Evolutionary conservation across 2,329 filamentous ascomycete genomes (phyloP).

Genomic region (Talaromyces sp.): DNA sequence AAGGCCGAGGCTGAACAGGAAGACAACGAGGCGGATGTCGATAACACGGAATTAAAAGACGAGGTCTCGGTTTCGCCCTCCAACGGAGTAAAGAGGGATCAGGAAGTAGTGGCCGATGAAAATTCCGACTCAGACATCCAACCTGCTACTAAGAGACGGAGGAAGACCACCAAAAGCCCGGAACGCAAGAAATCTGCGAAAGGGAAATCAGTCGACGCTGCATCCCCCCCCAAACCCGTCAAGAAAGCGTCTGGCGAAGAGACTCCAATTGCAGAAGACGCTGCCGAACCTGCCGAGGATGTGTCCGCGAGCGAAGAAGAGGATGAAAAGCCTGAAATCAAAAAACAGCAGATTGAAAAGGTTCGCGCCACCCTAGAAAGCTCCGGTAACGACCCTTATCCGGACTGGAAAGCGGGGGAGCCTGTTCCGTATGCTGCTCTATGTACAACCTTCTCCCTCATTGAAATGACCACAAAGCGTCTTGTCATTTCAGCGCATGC

Average conservation of each 20-base stretch:
- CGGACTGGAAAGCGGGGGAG: slow-evolving; percentile 85
- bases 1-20: slow-evolving; percentile 17
- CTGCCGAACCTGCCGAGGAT: slow-evolving; percentile 32
- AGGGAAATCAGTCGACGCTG: slow-evolving; percentile 16
- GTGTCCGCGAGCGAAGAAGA: slow-evolving; percentile 49
- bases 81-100: slow-evolving; percentile 34
- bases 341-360: slow-evolving; percentile 72
- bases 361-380: slow-evolving; percentile 71
- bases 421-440: slow-evolving; percentile 93
- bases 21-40: slow-evolving; percentile 13
- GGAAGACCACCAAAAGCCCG: slow-evolving; percentile 22
- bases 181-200: slow-evolving; percentile 18
- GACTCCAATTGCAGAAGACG: slow-evolving; percentile 24
- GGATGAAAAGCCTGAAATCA: slow-evolving; percentile 64
- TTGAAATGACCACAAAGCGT: slow-evolving; percentile 92
- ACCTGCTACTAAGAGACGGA: slow-evolving; percentile 55
- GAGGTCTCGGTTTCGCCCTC: slow-evolving; percentile 14
- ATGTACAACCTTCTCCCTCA: slow-evolving; percentile 88
- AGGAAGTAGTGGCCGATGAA: slow-evolving; percentile 36
- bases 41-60: slow-evolving; percentile 14
- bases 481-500: slow-evolving; percentile 85
- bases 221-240: slow-evolving; percentile 19
- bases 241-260: slow-evolving; percentile 47
- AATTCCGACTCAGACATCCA: slow-evolving; percentile 55
- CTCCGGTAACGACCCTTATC: slow-evolving; percentile 74